Evolutionary conservation across 2,329 filamentous ascomycete genomes (phyloP), one percentile per base, ranked within the genome.

Genomic region (Colletotrichum orbiculare): DNA sequence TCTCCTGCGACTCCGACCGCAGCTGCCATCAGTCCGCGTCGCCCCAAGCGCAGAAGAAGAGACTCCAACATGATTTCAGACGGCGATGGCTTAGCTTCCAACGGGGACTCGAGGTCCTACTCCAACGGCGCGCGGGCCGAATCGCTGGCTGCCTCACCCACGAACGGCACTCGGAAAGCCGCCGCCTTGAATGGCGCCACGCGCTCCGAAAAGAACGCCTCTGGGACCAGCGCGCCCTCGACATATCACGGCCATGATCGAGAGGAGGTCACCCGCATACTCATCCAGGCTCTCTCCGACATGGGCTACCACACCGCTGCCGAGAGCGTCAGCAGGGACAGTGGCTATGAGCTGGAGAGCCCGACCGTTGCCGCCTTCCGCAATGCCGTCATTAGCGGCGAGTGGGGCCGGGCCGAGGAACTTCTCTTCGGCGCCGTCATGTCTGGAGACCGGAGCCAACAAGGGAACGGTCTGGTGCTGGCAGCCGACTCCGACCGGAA

Each of bases 231-330:
- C 57, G 39, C 13, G 46, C 61, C 57, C 41, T 64, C 71, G 48
- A 78, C 76, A 35, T 98, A 96, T 76, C 91, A 89, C 73, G 94
- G 94, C 15, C 95, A 98, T 74, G 88, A 96, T 74, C 88, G 93
- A 74, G 94, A 97, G 81, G 95, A 99, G 80, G 91, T 98, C 48
- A 97, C 95, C 6, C 86, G 96, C 58, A 91, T 98, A 68, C 79
- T 99, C 71, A 96, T 99, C 72, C 96, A 99, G 78, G 92, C 94
- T 41, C 80, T 99, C 69, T 87, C 89, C 33, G 95, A 97, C 75
- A 85, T 99, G 80, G 96, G 96, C 2, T 97, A 98, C 74, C 83
- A 89, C 64, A 82, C 83, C 11, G 92, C 95, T 11, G 95, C 96
- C 33, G 84, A 87, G 48, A 88, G 85, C 66, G 82, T 99, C 62